Percentiles rank a stretch among this genome's conserved stretches.
Evolutionary conservation across 495 filamentous ascomycete genomes (phyloP).

Genomic region (Talaromyces nanjingensis): DNA sequence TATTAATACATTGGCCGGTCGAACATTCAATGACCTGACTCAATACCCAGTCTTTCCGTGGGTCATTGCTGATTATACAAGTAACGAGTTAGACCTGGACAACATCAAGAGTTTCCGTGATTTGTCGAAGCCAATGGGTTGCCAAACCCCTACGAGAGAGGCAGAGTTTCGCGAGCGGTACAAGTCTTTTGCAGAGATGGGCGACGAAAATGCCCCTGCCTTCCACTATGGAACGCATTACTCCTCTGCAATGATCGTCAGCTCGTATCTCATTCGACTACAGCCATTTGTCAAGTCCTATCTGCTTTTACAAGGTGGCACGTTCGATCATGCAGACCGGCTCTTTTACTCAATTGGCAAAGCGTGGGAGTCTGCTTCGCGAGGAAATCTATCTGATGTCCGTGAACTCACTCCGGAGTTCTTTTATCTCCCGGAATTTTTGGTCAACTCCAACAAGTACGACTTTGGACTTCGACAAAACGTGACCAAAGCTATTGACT

Average conservation of each 20-base stretch:
- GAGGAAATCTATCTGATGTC: slow-evolving; percentile 86
- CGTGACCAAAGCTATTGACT: slow-evolving; percentile 67
- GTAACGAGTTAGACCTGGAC: slow-evolving; percentile 83
- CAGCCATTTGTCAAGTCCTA: slow-evolving; percentile 96
- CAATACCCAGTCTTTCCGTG: slow-evolving; percentile 98
- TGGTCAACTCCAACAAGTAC: slow-evolving; percentile 85
- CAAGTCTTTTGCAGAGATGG: slow-evolving; percentile 85
- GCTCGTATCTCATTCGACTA: slow-evolving; percentile 88
- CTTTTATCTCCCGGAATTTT: slow-evolving; percentile 91
- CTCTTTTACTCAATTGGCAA: slow-evolving; percentile 90
- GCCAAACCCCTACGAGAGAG: slow-evolving; percentile 70
- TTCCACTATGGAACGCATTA: slow-evolving; percentile 99
- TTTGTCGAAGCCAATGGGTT: slow-evolving; percentile 92
- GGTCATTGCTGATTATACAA: slow-evolving; percentile 93
- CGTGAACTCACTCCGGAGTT: slow-evolving; percentile 94
- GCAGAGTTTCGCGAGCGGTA: slow-evolving; percentile 76
- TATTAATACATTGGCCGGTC: slow-evolving; percentile 91
- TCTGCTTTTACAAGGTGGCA: slow-evolving; percentile 93
- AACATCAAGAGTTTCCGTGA: slow-evolving; percentile 84
- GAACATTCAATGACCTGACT: slow-evolving; percentile 96
- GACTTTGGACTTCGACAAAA: slow-evolving; percentile 87
- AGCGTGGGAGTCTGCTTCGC: slow-evolving; percentile 85
- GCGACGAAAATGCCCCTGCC: slow-evolving; percentile 64
- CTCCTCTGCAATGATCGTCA: slow-evolving; percentile 97
- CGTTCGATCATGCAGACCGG: slow-evolving; percentile 90